Evolutionary conservation across 495 filamentous ascomycete genomes (phyloP).

Genomic region (Halenospora varia): DNA sequence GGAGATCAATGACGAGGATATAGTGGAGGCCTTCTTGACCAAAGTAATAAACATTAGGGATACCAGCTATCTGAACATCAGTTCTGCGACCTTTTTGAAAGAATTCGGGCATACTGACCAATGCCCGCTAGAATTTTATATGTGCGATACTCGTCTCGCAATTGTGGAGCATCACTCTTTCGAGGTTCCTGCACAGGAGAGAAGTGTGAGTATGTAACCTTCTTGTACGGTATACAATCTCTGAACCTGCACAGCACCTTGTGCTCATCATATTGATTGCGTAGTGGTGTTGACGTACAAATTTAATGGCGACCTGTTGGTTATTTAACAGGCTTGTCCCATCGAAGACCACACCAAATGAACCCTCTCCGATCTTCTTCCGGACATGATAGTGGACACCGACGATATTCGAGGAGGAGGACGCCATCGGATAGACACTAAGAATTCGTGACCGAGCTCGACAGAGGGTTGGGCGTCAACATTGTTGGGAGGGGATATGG

Average conservation of each 20-base stretch:
- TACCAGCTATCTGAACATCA: conserved; percentile 66
- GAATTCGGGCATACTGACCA: conserved; percentile 60
- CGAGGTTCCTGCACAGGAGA: conserved; percentile 98
- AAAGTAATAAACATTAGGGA: conserved; percentile 99
- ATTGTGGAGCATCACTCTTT: conserved; percentile 96
- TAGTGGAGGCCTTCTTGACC: conserved; percentile 99
- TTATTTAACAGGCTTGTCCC: conserved; percentile 98
- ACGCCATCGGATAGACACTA: conserved; percentile 60
- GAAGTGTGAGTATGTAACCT: too few relatives aligned
- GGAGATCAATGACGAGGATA: conserved; percentile 96
- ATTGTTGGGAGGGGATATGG: not conserved
- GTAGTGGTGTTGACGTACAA: too few relatives aligned
- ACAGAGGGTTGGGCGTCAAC: conserved; percentile 9
- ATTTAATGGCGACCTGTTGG: conserved; percentile 99
- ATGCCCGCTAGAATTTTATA: conserved; percentile 99
- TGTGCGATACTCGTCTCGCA: conserved; percentile 97
- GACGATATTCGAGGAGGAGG: conserved; percentile 95
- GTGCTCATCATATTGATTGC: too few relatives aligned
- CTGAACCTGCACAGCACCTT: too few relatives aligned
- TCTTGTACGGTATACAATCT: too few relatives aligned
- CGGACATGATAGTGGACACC: conserved; percentile 98
- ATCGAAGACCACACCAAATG: conserved; percentile 98
- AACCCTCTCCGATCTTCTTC: conserved; percentile 99
- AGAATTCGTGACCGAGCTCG: conserved; percentile 14
- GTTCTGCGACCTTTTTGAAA: conserved; percentile 3